Conservation (phyloP, 768 basidiomycete species). For the Rhizopogon vinicolor region DNA sequence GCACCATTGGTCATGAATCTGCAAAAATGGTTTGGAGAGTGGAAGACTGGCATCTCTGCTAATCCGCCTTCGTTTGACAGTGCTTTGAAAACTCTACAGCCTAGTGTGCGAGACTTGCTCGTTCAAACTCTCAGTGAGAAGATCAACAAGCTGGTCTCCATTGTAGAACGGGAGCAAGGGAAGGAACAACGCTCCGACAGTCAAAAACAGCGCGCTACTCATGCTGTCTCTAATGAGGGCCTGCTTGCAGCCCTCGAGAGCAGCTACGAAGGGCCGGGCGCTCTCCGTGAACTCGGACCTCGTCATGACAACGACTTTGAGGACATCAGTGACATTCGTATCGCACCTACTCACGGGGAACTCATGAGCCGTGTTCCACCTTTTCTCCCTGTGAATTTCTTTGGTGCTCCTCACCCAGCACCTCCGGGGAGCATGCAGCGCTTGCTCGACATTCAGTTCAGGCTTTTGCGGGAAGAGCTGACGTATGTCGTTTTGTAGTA, state of each 20-base stretch:
- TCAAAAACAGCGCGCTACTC: conserved; percentile 1
- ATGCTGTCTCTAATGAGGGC: conserved; percentile 23
- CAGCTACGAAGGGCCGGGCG: conserved; percentile 54
- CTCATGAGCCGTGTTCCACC: conserved; percentile 44
- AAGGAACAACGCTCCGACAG: conserved; percentile 24
- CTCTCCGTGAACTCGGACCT: conserved; percentile 40
- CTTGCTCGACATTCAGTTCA: conserved; percentile 69
- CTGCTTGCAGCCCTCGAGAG: conserved; percentile 33
- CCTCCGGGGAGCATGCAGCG: conserved; percentile 57
- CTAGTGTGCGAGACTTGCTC: conserved; percentile 34
- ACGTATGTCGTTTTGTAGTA: conserved; percentile 36
- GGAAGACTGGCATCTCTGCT: conserved; percentile 37
- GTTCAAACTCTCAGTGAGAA: conserved; percentile 24
- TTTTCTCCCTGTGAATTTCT: conserved; percentile 59
- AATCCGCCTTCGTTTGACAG: conserved; percentile 42
- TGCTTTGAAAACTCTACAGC: conserved; percentile 26
- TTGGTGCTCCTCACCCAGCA: conserved; percentile 58
- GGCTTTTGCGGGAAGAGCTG: conserved; percentile 68
- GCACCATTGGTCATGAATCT: conserved; percentile 37
- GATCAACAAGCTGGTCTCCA: conserved; percentile 30
- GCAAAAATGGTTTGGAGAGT: conserved; percentile 39
- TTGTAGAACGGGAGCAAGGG: conserved; percentile 47
- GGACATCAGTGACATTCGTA: conserved; percentile 54
- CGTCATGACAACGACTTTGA: conserved; percentile 68
- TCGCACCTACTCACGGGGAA: conserved; percentile 66